A percentile compares a stretch with the other conserved stretches of the same genome.
phyloP scores from a whole-genome alignment of 345 rosid species.

The Trapa incisa region DNA sequence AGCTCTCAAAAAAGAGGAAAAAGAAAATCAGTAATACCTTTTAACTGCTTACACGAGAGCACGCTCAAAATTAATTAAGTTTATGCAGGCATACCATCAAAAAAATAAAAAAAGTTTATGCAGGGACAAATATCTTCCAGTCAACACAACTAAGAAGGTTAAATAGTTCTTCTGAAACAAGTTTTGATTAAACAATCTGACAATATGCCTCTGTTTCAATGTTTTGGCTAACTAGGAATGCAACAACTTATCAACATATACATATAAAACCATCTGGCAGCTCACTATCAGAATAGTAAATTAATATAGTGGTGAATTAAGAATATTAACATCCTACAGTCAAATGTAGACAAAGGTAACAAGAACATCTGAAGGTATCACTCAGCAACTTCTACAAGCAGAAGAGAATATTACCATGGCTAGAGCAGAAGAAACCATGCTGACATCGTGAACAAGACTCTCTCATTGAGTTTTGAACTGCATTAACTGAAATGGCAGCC shows the following conservation, averaged over 20 bases:
- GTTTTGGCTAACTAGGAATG: background rate
- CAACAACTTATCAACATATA: background rate
- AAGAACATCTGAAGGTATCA: background rate
- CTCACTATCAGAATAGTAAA: background rate
- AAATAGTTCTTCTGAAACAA: too few relatives aligned
- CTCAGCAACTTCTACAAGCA: background rate
- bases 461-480: slow-evolving; percentile 30
- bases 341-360: background rate
- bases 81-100: too few relatives aligned
- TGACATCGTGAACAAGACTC: slow-evolving; percentile 72
- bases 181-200: background rate
- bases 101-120: too few relatives aligned
- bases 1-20: background rate
- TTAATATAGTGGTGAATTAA: background rate
- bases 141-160: too few relatives aligned
- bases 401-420: slow-evolving; percentile 44
- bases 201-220: background rate
- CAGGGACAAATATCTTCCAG: too few relatives aligned
- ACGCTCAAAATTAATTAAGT: too few relatives aligned
- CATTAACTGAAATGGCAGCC: slow-evolving; percentile 22
- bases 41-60: too few relatives aligned
- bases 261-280: background rate
- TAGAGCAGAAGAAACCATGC: slow-evolving; percentile 97
- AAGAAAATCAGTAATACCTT: background rate
- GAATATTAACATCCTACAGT: background rate